A percentile compares a stretch with the other conserved stretches of the same genome.
These are phyloP conservation scores for Penicillium sp. DNA, from an alignment of 2,329 filamentous ascomycete genomes.

Conservation along the genomic window DNA sequence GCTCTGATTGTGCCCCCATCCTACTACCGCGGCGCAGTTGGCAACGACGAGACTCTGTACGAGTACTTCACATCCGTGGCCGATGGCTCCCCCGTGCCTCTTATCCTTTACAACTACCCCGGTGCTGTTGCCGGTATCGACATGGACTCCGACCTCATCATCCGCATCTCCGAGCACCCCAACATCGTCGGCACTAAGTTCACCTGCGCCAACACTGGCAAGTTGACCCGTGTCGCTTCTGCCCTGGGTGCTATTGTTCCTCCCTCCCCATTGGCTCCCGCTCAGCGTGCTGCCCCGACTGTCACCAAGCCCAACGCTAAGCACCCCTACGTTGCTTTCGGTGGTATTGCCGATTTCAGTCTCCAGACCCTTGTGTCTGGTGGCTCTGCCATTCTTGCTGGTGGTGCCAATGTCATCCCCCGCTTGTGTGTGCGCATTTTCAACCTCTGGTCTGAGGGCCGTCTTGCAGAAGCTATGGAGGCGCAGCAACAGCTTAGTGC, in stretches of 20 bases:
- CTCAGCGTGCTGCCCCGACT: slow-evolving; percentile 22
- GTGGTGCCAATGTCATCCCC: slow-evolving; percentile 82
- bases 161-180: slow-evolving; percentile 73
- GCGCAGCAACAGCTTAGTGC: slow-evolving; percentile 74
- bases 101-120: slow-evolving; percentile 89
- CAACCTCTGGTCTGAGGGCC: slow-evolving; percentile 72
- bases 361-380: slow-evolving; percentile 78
- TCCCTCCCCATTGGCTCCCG: slow-evolving; percentile 32
- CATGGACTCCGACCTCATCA: slow-evolving; percentile 84
- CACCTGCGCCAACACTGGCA: slow-evolving; percentile 87
- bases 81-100: slow-evolving; percentile 70
- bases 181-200: slow-evolving; percentile 91
- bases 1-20: slow-evolving; percentile 75
- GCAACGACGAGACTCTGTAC: slow-evolving; percentile 68
- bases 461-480: slow-evolving; percentile 71
- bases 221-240: slow-evolving; percentile 76
- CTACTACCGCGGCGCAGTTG: slow-evolving; percentile 75
- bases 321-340: slow-evolving; percentile 75
- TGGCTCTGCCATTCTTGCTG: slow-evolving; percentile 81
- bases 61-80: slow-evolving; percentile 75
- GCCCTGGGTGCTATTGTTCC: slow-evolving; percentile 71
- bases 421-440: slow-evolving; percentile 80
- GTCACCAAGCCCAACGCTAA: slow-evolving; percentile 32
- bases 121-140: slow-evolving; percentile 84
- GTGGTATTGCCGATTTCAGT: slow-evolving; percentile 85